These are phyloP conservation scores for Yamadazyma blattariae DNA, from an alignment of 1,139 yeast species.

Conservation along the genomic window DNA sequence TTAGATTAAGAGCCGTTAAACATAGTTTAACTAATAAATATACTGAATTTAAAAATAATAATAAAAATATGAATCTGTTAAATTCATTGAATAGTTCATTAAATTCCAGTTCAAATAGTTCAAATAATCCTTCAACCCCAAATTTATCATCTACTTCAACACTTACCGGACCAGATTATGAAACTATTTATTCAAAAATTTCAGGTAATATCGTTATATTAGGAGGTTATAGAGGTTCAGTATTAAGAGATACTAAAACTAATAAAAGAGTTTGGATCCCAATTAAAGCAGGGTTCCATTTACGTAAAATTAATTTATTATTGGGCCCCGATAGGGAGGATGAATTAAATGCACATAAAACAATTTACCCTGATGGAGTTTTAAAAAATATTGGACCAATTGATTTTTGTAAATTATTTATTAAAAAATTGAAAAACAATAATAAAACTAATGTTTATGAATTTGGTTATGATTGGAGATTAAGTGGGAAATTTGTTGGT, in stretches of 20 bases:
- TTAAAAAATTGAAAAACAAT: slow-evolving; percentile 50
- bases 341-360: slow-evolving; percentile 46
- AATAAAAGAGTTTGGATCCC: slow-evolving; percentile 82
- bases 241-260: slow-evolving; percentile 66
- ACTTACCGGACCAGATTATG: slow-evolving; percentile 19
- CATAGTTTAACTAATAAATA: slow-evolving; percentile 56
- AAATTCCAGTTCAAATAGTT: too few species aligned
- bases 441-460: slow-evolving; percentile 65
- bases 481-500: slow-evolving; percentile 56
- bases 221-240: slow-evolving; percentile 89
- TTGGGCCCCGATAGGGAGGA: slow-evolving; percentile 74
- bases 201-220: slow-evolving; percentile 76
- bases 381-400: slow-evolving; percentile 84
- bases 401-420: slow-evolving; percentile 66
- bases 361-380: slow-evolving; percentile 72
- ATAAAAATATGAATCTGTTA: too few species aligned
- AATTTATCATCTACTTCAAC: slow-evolving; percentile 20
- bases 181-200: slow-evolving; percentile 39
- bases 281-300: slow-evolving; percentile 75
- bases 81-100: too few species aligned
- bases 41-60: slow-evolving; percentile 25
- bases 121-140: too few species aligned
- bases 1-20: slow-evolving; percentile 65
- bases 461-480: slow-evolving; percentile 91
- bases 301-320: slow-evolving; percentile 63